Evolutionary conservation across 2,329 filamentous ascomycete genomes (phyloP).

Genomic region (Didymellaceae sp.): DNA sequence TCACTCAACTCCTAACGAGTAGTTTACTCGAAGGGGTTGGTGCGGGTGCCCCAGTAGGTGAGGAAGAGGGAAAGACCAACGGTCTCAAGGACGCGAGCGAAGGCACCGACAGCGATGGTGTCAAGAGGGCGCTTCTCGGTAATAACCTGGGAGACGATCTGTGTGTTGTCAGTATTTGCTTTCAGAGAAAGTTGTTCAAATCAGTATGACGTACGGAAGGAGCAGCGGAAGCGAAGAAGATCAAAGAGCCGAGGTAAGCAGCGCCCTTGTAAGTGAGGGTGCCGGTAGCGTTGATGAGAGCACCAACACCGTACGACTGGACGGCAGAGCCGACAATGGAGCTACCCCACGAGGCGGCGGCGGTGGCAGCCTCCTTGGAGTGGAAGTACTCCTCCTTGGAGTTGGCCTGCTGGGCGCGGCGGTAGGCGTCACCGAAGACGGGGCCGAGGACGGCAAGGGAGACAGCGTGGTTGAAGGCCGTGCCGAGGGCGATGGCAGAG

Average conservation of each 20-base stretch:
- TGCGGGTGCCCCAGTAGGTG: slow-evolving; percentile 96
- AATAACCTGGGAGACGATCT: slow-evolving; percentile 87
- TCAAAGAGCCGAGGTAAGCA: slow-evolving; percentile 86
- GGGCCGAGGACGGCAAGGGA: slow-evolving; percentile 87
- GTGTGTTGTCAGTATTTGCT: slow-evolving; percentile 26
- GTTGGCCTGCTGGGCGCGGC: slow-evolving; percentile 88
- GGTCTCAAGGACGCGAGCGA: slow-evolving; percentile 90
- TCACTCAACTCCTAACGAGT: slow-evolving; percentile 25
- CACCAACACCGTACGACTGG: slow-evolving; percentile 88
- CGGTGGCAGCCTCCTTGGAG: slow-evolving; percentile 88
- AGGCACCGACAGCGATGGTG: slow-evolving; percentile 82
- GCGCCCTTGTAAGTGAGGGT: slow-evolving; percentile 97
- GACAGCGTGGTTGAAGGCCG: slow-evolving; percentile 91
- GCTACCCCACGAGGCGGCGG: slow-evolving; percentile 87
- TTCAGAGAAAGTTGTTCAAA: background rate
- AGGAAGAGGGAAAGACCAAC: slow-evolving; percentile 90
- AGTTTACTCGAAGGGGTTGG: slow-evolving; percentile 84
- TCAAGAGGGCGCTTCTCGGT: slow-evolving; percentile 92
- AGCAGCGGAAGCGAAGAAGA: slow-evolving; percentile 90
- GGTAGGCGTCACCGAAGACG: slow-evolving; percentile 93
- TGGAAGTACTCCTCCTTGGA: slow-evolving; percentile 95
- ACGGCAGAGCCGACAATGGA: slow-evolving; percentile 87
- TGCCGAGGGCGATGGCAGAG: slow-evolving; percentile 95
- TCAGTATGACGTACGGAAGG: slow-evolving; percentile 72
- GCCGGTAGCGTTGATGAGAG: slow-evolving; percentile 86